These are phyloP conservation scores for Kuraishia piskuri DNA, from an alignment of 805 yeast species.

Conservation along the genomic window DNA sequence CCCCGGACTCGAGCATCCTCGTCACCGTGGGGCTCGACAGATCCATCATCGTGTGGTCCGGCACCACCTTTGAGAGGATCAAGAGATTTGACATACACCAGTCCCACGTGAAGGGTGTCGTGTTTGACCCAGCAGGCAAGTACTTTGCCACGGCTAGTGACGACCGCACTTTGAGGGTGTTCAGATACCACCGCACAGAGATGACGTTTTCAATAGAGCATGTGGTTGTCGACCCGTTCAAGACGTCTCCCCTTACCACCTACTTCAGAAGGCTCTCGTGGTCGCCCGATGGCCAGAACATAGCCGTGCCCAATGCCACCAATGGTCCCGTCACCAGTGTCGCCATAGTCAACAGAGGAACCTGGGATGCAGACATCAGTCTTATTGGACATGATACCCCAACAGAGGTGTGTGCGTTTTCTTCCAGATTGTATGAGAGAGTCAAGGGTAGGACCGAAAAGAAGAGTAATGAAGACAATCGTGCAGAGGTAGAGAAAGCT, in stretches of 20 bases:
- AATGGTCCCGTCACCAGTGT: slow-evolving; percentile 77
- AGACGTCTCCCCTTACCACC: slow-evolving; percentile 82
- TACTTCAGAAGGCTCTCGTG: slow-evolving; percentile 82
- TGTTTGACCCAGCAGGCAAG: slow-evolving; percentile 96
- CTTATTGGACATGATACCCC: slow-evolving; percentile 82
- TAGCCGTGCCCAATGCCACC: slow-evolving; percentile 80
- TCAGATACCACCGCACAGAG: slow-evolving; percentile 75
- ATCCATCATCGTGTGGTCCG: slow-evolving; percentile 90
- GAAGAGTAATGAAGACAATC: no score
- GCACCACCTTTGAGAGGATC: slow-evolving; percentile 80
- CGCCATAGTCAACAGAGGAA: slow-evolving; percentile 66
- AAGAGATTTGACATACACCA: slow-evolving; percentile 89
- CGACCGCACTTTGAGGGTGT: slow-evolving; percentile 83
- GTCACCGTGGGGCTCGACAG: slow-evolving; percentile 95
- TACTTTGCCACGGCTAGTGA: slow-evolving; percentile 96
- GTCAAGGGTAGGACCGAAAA: slow-evolving; percentile 7
- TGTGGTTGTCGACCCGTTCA: slow-evolving; percentile 76
- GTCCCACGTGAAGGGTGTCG: slow-evolving; percentile 92
- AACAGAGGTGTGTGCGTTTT: slow-evolving; percentile 70
- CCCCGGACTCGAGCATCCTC: slow-evolving; percentile 84
- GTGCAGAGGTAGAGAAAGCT: no score
- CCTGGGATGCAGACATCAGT: slow-evolving; percentile 69
- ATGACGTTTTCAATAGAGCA: slow-evolving; percentile 83
- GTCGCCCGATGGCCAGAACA: slow-evolving; percentile 87
- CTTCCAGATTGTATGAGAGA: slow-evolving; percentile 57